Evolutionary conservation across 2,329 filamentous ascomycete species (phyloP).

Genomic region (Fusarium illudens): DNA sequence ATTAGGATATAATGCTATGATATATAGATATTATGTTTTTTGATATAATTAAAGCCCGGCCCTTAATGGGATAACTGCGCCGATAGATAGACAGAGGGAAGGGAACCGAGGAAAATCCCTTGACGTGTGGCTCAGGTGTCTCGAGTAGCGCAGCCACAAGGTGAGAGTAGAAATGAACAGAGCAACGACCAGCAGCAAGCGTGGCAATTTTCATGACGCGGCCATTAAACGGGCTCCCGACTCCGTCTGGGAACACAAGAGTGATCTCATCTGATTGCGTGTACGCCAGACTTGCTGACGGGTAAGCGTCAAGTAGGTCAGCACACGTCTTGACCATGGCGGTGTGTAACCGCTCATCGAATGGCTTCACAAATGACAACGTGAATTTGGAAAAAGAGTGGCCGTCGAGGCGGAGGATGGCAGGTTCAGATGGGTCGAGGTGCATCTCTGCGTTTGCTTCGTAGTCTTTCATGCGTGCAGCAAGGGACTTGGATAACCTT

Average conservation of each 20-base stretch:
- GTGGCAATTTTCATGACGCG: constrained; percentile 26
- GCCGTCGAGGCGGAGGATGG: constrained; percentile 28
- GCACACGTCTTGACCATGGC: constrained; percentile 27
- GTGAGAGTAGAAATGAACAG: constrained; percentile 26
- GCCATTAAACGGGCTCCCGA: constrained; percentile 18
- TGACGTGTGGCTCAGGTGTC: constrained; percentile 13
- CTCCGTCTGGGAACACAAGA: constrained; percentile 25
- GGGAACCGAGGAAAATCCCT: constrained; percentile 5
- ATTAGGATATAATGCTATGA: too few relatives aligned
- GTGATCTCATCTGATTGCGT: constrained; percentile 32
- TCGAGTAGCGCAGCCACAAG: constrained; percentile 14
- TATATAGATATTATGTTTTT: too few relatives aligned
- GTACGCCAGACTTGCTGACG: constrained; percentile 20
- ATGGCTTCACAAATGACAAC: constrained; percentile 18
- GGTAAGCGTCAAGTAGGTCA: constrained; percentile 16
- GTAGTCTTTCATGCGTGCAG: constrained; percentile 24
- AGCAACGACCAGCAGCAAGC: constrained; percentile 23
- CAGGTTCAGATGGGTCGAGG: constrained; percentile 12
- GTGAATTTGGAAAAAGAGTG: constrained; percentile 32
- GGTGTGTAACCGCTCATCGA: constrained; percentile 22
- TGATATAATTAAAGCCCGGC: too few relatives aligned
- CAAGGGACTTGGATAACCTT: neutral
- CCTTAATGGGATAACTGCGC: too few relatives aligned
- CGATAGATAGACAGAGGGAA: too few relatives aligned
- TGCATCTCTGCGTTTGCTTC: constrained; percentile 16